Percentiles rank a stretch among this genome's conserved stretches.
phyloP scores from a whole-genome alignment of 1,284 basidiomycete species.

The Sphaerobolus stellatus region DNA sequence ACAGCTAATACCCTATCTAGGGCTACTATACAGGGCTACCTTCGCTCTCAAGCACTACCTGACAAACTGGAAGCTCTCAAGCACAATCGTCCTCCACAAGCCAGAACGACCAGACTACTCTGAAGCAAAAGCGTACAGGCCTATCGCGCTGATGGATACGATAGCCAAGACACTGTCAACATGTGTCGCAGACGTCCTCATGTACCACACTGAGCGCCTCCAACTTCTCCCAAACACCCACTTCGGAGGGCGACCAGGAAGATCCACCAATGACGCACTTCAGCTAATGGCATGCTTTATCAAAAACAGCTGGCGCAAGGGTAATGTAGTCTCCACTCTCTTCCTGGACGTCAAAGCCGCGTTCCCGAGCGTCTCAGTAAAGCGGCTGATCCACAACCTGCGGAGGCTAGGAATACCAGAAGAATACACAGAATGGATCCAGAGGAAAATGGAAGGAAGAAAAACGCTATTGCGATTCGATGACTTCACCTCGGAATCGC shows the following conservation, averaged over 20 bases:
- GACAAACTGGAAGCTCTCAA: slow-evolving; percentile 29
- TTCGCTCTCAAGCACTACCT: slow-evolving; percentile 30
- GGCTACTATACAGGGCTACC: slow-evolving; percentile 30
- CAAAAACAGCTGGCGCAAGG: slow-evolving; percentile 29
- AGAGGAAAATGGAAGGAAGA: neutral
- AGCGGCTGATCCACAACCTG: slow-evolving; percentile 33
- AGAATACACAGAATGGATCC: slow-evolving; percentile 3
- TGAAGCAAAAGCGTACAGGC: slow-evolving; percentile 35
- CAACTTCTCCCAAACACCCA: slow-evolving; percentile 28
- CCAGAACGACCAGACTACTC: slow-evolving; percentile 38
- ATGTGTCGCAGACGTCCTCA: slow-evolving; percentile 24
- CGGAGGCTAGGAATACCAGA: slow-evolving; percentile 17
- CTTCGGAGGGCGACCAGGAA: slow-evolving; percentile 36
- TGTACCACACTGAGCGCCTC: slow-evolving; percentile 22
- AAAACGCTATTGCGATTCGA: slow-evolving; percentile 1
- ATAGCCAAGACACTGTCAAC: slow-evolving; percentile 35
- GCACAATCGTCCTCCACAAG: slow-evolving; percentile 39
- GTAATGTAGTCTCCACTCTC: slow-evolving; percentile 31
- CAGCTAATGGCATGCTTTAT: slow-evolving; percentile 30
- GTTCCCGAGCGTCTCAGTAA: slow-evolving; percentile 29
- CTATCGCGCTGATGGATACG: slow-evolving; percentile 39
- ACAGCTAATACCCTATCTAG: slow-evolving; percentile 27
- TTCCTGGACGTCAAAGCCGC: slow-evolving; percentile 36
- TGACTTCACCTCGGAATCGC: neutral
- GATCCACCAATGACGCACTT: slow-evolving; percentile 36